phyloP scores from a whole-genome alignment of 169 alveolate species.

The Cryptosporidium ryanae region DNA sequence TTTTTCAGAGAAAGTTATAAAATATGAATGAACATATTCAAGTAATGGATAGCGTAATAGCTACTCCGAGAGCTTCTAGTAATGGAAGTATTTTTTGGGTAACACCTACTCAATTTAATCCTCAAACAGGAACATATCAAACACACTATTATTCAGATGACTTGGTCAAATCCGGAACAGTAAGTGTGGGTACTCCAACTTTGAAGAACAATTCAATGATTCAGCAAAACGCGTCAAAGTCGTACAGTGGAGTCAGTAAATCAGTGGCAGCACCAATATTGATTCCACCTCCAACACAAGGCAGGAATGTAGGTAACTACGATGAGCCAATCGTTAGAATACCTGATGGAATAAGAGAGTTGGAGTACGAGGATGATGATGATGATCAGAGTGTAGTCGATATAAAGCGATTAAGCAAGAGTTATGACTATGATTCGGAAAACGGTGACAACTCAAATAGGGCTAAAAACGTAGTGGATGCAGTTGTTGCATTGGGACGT shows the following conservation, averaged over 20 bases:
- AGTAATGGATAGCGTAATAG: slow-evolving; percentile 71
- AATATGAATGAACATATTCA: slow-evolving; percentile 49
- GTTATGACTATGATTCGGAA: slow-evolving; percentile 57
- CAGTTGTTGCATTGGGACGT: slow-evolving; percentile 72
- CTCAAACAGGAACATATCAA: slow-evolving; percentile 74
- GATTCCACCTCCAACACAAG: slow-evolving; percentile 58
- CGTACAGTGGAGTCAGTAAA: slow-evolving; percentile 6
- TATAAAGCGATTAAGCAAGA: slow-evolving; percentile 31
- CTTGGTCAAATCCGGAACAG: slow-evolving; percentile 70
- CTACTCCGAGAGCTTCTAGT: slow-evolving; percentile 73
- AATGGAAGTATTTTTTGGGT: slow-evolving; percentile 74
- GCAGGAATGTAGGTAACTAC: slow-evolving; percentile 53
- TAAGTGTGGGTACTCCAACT: slow-evolving; percentile 72
- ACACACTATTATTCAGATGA: slow-evolving; percentile 72
- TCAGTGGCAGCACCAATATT: slow-evolving; percentile 72
- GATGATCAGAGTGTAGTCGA: slow-evolving; percentile 74
- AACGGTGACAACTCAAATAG: slow-evolving; percentile 66
- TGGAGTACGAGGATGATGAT: slow-evolving; percentile 68
- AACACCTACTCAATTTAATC: slow-evolving; percentile 72
- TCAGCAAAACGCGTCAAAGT: slow-evolving; percentile 25
- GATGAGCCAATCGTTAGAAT: slow-evolving; percentile 60
- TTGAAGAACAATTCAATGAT: slow-evolving; percentile 58
- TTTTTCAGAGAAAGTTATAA: no score
- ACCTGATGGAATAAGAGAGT: slow-evolving; percentile 59
- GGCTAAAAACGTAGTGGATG: slow-evolving; percentile 69